Conservation (phyloP, 2,329 filamentous ascomycete species). For the Gnomoniopsis smithogilvyi region DNA sequence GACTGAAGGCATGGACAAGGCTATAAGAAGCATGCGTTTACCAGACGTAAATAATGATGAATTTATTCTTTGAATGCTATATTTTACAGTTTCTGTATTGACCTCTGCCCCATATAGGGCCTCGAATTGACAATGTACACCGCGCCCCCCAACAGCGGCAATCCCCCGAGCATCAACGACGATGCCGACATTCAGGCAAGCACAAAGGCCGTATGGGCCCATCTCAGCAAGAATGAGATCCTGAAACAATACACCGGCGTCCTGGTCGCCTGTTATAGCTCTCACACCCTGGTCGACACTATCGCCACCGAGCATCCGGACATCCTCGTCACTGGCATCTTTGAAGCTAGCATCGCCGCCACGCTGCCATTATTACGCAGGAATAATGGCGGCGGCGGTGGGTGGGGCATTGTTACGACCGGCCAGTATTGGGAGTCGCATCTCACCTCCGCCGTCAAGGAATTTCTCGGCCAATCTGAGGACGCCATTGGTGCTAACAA, state of each 20-base stretch:
- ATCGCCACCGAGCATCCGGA: slow-evolving; percentile 37
- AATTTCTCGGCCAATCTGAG: slow-evolving; percentile 55
- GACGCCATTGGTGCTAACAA: slow-evolving; percentile 26
- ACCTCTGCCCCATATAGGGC: slow-evolving; percentile 29
- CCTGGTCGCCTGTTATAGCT: slow-evolving; percentile 84
- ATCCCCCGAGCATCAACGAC: slow-evolving; percentile 76
- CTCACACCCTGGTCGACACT: slow-evolving; percentile 69
- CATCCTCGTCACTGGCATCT: slow-evolving; percentile 72
- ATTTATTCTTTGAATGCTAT: not conserved
- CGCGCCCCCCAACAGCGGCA: slow-evolving; percentile 51
- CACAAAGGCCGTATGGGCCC: slow-evolving; percentile 56
- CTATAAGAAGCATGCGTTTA: slow-evolving; percentile 41
- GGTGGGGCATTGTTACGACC: slow-evolving; percentile 86
- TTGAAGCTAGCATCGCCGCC: slow-evolving; percentile 74
- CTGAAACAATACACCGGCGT: slow-evolving; percentile 65
- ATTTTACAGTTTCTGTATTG: not conserved
- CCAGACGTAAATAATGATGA: slow-evolving; percentile 29
- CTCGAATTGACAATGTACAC: slow-evolving; percentile 62
- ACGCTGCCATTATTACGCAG: slow-evolving; percentile 51
- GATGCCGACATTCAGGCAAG: slow-evolving; percentile 64
- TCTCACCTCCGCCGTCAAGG: slow-evolving; percentile 60
- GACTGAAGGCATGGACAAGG: slow-evolving; percentile 61
- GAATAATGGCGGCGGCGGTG: slow-evolving; percentile 24
- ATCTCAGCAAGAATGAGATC: slow-evolving; percentile 38
- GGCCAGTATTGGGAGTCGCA: slow-evolving; percentile 80